A percentile compares a stretch with the other conserved stretches of the same genome.
Evolutionary conservation across 768 basidiomycete species (phyloP).

Genomic region (Polyporus arcularius): DNA sequence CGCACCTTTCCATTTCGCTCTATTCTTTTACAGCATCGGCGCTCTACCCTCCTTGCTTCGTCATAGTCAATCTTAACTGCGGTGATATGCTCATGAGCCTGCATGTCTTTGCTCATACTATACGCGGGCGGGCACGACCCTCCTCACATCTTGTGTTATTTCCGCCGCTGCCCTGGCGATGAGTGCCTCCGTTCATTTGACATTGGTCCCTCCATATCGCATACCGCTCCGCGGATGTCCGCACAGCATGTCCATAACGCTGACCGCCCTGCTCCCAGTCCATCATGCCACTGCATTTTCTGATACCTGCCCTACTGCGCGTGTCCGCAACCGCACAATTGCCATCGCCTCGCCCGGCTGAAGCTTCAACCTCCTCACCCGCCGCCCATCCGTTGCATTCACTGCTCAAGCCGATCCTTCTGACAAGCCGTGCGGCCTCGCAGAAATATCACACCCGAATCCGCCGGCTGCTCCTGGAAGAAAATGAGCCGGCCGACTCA

Average conservation of each 20-base stretch:
- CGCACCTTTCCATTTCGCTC: too few species aligned
- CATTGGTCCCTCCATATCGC: too few species aligned
- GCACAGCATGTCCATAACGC: background rate
- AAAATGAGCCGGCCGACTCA: slow-evolving; percentile 59
- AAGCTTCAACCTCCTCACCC: slow-evolving; percentile 15
- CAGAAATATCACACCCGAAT: slow-evolving; percentile 71
- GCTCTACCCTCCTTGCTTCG: too few species aligned
- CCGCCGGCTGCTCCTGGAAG: slow-evolving; percentile 56
- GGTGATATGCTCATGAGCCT: background rate
- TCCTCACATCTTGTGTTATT: background rate
- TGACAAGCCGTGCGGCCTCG: slow-evolving; percentile 53
- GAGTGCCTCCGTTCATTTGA: background rate
- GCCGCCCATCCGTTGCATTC: slow-evolving; percentile 57
- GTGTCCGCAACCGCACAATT: slow-evolving; percentile 42
- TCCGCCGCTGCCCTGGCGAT: background rate
- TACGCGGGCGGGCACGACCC: background rate
- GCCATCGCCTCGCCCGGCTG: slow-evolving; percentile 19
- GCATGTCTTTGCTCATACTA: background rate
- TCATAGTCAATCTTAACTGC: too few species aligned
- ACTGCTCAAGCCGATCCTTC: slow-evolving; percentile 60
- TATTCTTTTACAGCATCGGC: too few species aligned
- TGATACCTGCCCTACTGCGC: slow-evolving; percentile 58
- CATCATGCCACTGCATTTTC: slow-evolving; percentile 63
- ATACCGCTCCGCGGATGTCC: background rate
- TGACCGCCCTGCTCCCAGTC: slow-evolving; percentile 46